These are phyloP conservation scores for Boeremia exigua DNA, from an alignment of 2,329 filamentous ascomycete species.

Conservation along the genomic window DNA sequence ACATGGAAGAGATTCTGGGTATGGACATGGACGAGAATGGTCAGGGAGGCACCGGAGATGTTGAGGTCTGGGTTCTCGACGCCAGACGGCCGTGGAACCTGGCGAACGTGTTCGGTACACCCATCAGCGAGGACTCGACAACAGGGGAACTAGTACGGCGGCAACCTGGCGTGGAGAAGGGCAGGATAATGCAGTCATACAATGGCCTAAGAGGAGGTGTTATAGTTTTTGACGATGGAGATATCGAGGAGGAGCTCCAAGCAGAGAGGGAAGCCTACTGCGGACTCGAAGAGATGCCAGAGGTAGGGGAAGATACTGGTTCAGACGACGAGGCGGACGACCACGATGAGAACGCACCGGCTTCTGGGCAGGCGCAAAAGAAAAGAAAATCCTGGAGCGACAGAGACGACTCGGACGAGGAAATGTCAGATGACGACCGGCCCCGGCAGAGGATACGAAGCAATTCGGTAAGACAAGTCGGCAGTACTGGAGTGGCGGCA, in stretches of 20 bases:
- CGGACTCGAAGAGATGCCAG: constrained; percentile 88
- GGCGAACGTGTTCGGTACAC: constrained; percentile 85
- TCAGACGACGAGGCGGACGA: constrained; percentile 62
- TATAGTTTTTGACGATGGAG: constrained; percentile 93
- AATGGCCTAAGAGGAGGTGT: constrained; percentile 83
- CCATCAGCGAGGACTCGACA: constrained; percentile 50
- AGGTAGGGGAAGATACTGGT: constrained; percentile 75
- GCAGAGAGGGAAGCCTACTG: constrained; percentile 82
- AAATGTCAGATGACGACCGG: constrained; percentile 74
- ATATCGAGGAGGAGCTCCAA: constrained; percentile 82
- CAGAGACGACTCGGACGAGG: constrained; percentile 66
- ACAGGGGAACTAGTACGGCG: constrained; percentile 58
- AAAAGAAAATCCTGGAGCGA: constrained; percentile 55
- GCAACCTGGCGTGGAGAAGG: constrained; percentile 72
- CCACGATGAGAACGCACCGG: constrained; percentile 36
- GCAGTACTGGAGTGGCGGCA: background rate
- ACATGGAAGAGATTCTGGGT: constrained; percentile 80
- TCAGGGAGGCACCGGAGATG: constrained; percentile 71
- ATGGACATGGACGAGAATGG: constrained; percentile 73
- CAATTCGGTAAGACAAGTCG: constrained; percentile 71
- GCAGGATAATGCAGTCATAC: constrained; percentile 74
- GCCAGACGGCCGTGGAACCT: constrained; percentile 93
- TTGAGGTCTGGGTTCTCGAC: constrained; percentile 95
- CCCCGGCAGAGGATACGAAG: constrained; percentile 83
- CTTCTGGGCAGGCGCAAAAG: constrained; percentile 45